Conservation (phyloP, 805 yeast genomes). For the Grigorovia transvaalensis region DNA sequence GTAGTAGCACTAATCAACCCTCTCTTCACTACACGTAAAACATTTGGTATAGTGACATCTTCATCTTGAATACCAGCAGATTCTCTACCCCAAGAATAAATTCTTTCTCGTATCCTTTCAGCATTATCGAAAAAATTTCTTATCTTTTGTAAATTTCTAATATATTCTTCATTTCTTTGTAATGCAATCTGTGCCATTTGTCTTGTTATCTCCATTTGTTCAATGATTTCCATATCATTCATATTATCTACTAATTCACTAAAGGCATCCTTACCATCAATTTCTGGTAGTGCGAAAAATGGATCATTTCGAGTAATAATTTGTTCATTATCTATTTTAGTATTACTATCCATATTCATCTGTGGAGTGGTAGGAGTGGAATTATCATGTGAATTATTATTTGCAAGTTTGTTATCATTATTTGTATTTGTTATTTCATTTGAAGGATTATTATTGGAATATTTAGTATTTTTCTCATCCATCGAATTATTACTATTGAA, state of each 20-base stretch:
- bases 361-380: too few species aligned
- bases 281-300: constrained; percentile 53
- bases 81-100: constrained; percentile 78
- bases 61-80: constrained; percentile 57
- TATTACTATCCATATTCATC: too few species aligned
- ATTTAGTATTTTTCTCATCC: too few species aligned
- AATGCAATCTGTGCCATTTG: constrained; percentile 68
- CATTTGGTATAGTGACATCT: constrained; percentile 31
- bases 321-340: constrained; percentile 9
- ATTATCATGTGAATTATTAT: constrained; percentile 1
- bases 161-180: constrained; percentile 79
- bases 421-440: not conserved
- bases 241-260: constrained; percentile 2
- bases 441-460: not conserved
- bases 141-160: constrained; percentile 62
- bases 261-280: constrained; percentile 10
- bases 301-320: constrained; percentile 33
- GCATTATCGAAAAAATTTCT: constrained; percentile 72
- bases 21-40: constrained; percentile 27
- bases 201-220: constrained; percentile 57
- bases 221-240: constrained; percentile 23
- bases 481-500: not conserved
- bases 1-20: constrained; percentile 30
- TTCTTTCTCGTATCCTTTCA: constrained; percentile 57
- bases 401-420: not conserved